These are phyloP conservation scores for Brachypodium distachyon DNA, from an alignment of 202 grass and related monocot genomes.

Conservation along the genomic window DNA sequence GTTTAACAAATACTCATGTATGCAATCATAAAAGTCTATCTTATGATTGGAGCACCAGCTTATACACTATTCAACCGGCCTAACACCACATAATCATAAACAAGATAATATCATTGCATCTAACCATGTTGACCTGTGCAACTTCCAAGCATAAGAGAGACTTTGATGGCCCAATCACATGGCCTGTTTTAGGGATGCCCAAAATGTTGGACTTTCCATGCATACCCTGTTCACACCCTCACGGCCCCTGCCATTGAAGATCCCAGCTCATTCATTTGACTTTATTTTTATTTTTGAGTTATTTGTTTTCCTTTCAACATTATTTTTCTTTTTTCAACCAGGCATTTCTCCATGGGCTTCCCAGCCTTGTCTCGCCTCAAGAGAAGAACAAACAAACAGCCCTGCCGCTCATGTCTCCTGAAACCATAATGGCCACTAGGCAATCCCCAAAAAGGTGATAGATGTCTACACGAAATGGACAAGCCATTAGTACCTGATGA, in stretches of 20 bases:
- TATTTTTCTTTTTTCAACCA: not conserved
- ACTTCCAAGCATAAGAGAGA: not conserved
- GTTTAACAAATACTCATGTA: not conserved
- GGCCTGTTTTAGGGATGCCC: not conserved
- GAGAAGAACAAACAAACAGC: not conserved
- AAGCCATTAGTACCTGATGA: not conserved
- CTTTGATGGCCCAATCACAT: slow-evolving; percentile 8
- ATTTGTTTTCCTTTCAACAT: not conserved
- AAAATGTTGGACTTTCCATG: not conserved
- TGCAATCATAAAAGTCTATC: no score
- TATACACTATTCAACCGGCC: not conserved
- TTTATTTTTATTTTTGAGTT: not conserved
- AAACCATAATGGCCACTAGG: not conserved
- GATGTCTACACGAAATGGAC: slow-evolving; percentile 32
- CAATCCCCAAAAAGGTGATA: slow-evolving; percentile 10
- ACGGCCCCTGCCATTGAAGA: slow-evolving; percentile 24
- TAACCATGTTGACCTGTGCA: not conserved
- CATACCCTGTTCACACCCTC: not conserved
- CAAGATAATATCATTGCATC: not conserved
- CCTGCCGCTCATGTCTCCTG: not conserved
- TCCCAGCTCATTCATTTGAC: slow-evolving; percentile 20
- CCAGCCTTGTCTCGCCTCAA: not conserved
- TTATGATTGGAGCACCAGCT: not conserved
- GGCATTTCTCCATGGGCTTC: not conserved
- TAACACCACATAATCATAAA: not conserved